phyloP scores from a whole-genome alignment of 2,329 filamentous ascomycete genomes.

The Chaetothyriales sp. region DNA sequence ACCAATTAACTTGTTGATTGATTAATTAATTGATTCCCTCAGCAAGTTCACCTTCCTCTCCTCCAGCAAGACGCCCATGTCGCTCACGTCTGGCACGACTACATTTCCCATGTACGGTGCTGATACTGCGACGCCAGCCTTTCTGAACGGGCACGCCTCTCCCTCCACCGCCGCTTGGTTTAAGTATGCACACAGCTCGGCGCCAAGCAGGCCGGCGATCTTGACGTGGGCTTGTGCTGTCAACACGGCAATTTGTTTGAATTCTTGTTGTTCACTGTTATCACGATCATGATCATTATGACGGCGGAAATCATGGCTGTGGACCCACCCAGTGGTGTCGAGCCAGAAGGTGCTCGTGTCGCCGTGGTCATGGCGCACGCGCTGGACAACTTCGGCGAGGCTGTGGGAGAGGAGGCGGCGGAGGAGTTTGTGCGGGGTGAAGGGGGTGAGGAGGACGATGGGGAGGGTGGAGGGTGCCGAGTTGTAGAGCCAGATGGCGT shows the following conservation, averaged over 20 bases:
- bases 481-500: slow-evolving; percentile 15
- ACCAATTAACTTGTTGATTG: no score
- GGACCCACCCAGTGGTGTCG: slow-evolving; percentile 4
- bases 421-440: slow-evolving; percentile 7
- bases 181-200: not conserved
- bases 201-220: not conserved
- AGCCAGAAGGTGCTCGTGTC: not conserved
- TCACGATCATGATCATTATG: not conserved
- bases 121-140: not conserved
- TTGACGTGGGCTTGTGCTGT: not conserved
- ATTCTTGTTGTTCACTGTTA: not conserved
- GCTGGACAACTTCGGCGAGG: not conserved
- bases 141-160: not conserved
- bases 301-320: not conserved
- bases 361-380: not conserved
- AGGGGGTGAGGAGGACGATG: slow-evolving; percentile 27
- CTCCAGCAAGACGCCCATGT: not conserved
- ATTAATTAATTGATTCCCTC: not conserved
- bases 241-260: not conserved
- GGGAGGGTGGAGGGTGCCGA: slow-evolving; percentile 19
- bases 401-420: not conserved
- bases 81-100: not conserved
- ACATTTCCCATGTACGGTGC: not conserved
- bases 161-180: not conserved
- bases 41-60: not conserved